phyloP scores from a whole-genome alignment of 192 early-diverging fungal species.

The Martensiomyces pterosporus region DNA sequence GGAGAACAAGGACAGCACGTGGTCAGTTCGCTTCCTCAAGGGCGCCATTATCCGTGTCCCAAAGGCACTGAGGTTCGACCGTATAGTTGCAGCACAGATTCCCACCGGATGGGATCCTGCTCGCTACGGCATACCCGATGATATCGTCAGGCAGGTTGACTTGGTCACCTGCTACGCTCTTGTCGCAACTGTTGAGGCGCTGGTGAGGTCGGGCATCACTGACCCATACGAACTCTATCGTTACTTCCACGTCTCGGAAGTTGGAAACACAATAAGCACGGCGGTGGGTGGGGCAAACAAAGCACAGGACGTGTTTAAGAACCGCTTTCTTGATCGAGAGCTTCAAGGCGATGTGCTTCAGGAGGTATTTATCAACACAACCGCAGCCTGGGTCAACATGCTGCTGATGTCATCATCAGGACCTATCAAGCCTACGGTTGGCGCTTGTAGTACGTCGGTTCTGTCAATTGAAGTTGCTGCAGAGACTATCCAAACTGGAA shows the following conservation, averaged over 20 bases:
- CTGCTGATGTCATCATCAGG: slow-evolving; percentile 87
- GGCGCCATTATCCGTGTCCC: slow-evolving; percentile 85
- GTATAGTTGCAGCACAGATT: slow-evolving; percentile 83
- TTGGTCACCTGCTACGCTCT: slow-evolving; percentile 83
- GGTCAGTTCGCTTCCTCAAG: slow-evolving; percentile 76
- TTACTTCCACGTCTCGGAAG: slow-evolving; percentile 89
- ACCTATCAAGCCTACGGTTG: slow-evolving; percentile 75
- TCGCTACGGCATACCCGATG: slow-evolving; percentile 87
- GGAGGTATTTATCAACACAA: slow-evolving; percentile 93
- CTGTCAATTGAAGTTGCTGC: slow-evolving; percentile 88
- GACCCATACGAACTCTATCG: slow-evolving; percentile 96
- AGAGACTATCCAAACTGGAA: slow-evolving; percentile 85
- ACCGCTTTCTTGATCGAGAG: slow-evolving; percentile 74
- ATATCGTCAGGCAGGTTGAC: slow-evolving; percentile 86
- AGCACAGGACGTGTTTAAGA: slow-evolving; percentile 69
- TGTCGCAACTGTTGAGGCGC: slow-evolving; percentile 90
- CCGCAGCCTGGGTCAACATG: slow-evolving; percentile 95
- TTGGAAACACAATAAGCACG: slow-evolving; percentile 84
- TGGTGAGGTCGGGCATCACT: slow-evolving; percentile 84
- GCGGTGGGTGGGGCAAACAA: slow-evolving; percentile 82
- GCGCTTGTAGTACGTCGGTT: slow-evolving; percentile 89
- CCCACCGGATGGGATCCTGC: slow-evolving; percentile 91
- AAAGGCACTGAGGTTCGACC: slow-evolving; percentile 90
- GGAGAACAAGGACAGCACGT: slow-evolving; percentile 51
- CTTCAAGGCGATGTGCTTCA: slow-evolving; percentile 90